Percentiles rank a stretch among this genome's conserved stretches.
Conservation (phyloP, 1,139 yeast species). For the Suhomyces atakaporum region DNA sequence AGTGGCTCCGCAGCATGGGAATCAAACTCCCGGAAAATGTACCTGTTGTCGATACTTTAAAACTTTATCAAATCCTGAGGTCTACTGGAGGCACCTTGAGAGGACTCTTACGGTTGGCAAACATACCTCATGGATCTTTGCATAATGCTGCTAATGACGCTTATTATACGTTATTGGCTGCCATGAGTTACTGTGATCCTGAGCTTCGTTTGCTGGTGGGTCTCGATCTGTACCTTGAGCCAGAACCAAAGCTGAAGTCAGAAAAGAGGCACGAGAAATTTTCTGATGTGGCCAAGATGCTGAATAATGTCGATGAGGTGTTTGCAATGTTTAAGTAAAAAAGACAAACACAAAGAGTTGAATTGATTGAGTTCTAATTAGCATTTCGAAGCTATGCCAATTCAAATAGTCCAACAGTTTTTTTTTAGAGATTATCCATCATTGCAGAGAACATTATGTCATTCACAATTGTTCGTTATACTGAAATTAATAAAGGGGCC, state of each 20-base stretch:
- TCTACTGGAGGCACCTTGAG: constrained; percentile 22
- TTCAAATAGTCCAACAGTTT: no score
- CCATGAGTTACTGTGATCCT: constrained; percentile 27
- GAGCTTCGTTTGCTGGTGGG: constrained; percentile 16
- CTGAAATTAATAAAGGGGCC: no score
- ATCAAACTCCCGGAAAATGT: constrained; percentile 15
- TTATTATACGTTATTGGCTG: constrained; percentile 29
- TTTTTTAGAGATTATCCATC: no score
- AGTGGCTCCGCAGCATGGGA: constrained; percentile 24
- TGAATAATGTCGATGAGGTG: not conserved
- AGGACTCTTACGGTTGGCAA: constrained; percentile 22
- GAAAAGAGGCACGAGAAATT: constrained; percentile 17
- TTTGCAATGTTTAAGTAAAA: not conserved
- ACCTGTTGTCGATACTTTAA: constrained; percentile 23
- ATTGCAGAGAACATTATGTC: no score
- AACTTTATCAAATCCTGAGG: constrained; percentile 19
- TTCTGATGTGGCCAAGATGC: constrained; percentile 12
- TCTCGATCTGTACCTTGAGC: constrained; percentile 18
- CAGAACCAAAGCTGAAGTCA: constrained; percentile 12
- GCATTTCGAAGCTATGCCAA: not conserved
- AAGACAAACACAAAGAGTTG: not conserved
- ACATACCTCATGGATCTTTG: constrained; percentile 25
- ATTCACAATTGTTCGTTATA: no score
- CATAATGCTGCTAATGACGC: constrained; percentile 34
- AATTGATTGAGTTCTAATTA: not conserved